Evolutionary conservation across 2,329 filamentous ascomycete genomes (phyloP), one percentile per base, ranked within the genome.

Genomic region (Pseudogymnoascus sp.): DNA sequence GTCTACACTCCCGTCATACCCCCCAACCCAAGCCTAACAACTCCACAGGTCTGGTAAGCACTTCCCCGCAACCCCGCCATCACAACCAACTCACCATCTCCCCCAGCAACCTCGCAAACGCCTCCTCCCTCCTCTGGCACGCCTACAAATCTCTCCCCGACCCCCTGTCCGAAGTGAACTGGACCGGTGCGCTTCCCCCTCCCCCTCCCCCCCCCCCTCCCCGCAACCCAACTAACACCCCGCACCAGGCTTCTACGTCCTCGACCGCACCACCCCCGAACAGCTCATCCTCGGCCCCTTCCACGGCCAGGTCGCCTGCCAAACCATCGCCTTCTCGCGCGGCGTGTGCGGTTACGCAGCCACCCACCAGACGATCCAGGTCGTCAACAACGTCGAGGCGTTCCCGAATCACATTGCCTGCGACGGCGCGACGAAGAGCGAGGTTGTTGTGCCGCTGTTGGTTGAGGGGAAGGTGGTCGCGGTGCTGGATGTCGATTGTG

Each of bases 371-470:
- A 72, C 76, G 64, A 92, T 89, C 10, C 88, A 90, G 75, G 73
- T 92, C 6, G 82, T 88, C 0, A 76, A 79, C 11, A 86, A 95
- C 73, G 89, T 95, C 7, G 86, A 90, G 46, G 71, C 77, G 61
- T 93, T 93, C 70, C 88, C 88, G 0, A 90, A 89, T 1, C 90
- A 93, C 72, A 93, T 95, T 71, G 89, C 90, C 9, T 93, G 90
- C 73, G 90, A 95, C 74, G 83, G 84, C 3, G 87, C 85, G 64
- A 90, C 85, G 70, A 83, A 79, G 76, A 93, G 90, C 72, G 90
- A 95, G 78, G 87, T 95, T 72, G 90, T 95, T 17, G 90, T 93
- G 59, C 90, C 90, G 1, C 82, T 93, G 65, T 67, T 66, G 67
- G 69, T 60, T 64, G 71, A 68, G 7, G 70, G 67, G 23, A 31